These are phyloP conservation scores for Cinnamomum chago DNA, from an alignment of 164 flowering plant genomes.

Conservation along the genomic window DNA sequence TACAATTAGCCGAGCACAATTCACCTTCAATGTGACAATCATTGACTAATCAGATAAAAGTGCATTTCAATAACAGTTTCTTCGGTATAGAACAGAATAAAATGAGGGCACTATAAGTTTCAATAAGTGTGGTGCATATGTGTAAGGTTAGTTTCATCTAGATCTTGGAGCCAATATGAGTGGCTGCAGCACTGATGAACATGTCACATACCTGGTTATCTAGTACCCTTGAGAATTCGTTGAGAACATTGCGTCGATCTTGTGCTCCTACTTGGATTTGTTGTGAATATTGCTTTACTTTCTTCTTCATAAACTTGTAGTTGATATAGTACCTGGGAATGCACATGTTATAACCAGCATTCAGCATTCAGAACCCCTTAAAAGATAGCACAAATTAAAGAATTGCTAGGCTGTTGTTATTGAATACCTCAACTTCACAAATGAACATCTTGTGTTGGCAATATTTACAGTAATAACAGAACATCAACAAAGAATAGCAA, in stretches of 20 bases:
- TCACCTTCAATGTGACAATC: background rate
- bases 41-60: background rate
- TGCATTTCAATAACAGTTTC: background rate
- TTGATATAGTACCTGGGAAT: conserved; percentile 60
- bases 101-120: background rate
- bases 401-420: background rate
- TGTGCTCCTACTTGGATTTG: conserved; percentile 49
- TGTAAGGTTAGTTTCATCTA: background rate
- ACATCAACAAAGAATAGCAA: background rate
- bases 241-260: conserved; percentile 47
- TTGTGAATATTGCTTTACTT: conserved; percentile 61
- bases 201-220: conserved; percentile 55
- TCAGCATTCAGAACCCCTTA: background rate
- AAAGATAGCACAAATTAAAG: background rate
- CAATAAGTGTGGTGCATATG: background rate
- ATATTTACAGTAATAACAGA: no score
- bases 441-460: background rate
- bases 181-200: background rate
- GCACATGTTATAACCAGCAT: conserved; percentile 5
- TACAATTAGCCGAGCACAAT: no score
- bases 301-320: conserved; percentile 84
- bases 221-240: conserved; percentile 71
- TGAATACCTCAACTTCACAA: background rate
- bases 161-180: background rate
- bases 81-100: background rate